Base-by-base conservation (phyloP, 345 rosid genomes). In the Crucihimalaya himalaica region DNA sequence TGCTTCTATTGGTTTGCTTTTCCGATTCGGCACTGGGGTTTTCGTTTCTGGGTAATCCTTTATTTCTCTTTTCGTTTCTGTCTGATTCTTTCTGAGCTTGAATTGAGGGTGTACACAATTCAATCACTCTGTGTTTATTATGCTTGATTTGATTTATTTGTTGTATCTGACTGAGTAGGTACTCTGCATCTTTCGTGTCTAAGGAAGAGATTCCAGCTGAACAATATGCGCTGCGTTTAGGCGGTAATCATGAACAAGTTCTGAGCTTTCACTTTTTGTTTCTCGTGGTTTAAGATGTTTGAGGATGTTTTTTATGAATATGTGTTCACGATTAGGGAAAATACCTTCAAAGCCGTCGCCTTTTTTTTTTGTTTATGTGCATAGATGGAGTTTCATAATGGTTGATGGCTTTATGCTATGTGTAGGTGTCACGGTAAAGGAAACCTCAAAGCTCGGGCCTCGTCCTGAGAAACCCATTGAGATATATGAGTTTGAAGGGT, bases 401-500 rank as follows among this genome's bases (percentile, higher is more conserved):
- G 13, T 32, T 43, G 21, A 71, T 64, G 25, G 25, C 25, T 23
- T 23, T 23, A 23, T 23, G 54, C 0, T 57, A 32, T 65, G 50
- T 77, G 50, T 75, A 94, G 98, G 97, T 74, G 71, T 71, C 15
- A 89, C 83, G 45, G 72, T 94, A 35, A 94, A 89, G 79, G 98
- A 94, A 83, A 77, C 81, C 46, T 79, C 96, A 42, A 94, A 88
- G 72, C 8, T 86, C 15, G 98, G 98, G 21, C 93, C 90, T 79
- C 94, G 95, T 18, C 98, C 98, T 7, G 92, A 89, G 80, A 91
- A 88, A 74, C 93, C 96, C 13, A 89, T 94, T 5, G 97, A 89
- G 86, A 87, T 91, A 40, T 94, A 94, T 20, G 98, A 94, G 78
- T 94, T 89, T 80, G 98, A 91, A 86, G 76, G 98, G 98, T 91